Evolutionary conservation across 192 early-diverging fungal species (phyloP), one percentile per base, ranked within the genome.

Genomic region (Umbelopsis sp.): DNA sequence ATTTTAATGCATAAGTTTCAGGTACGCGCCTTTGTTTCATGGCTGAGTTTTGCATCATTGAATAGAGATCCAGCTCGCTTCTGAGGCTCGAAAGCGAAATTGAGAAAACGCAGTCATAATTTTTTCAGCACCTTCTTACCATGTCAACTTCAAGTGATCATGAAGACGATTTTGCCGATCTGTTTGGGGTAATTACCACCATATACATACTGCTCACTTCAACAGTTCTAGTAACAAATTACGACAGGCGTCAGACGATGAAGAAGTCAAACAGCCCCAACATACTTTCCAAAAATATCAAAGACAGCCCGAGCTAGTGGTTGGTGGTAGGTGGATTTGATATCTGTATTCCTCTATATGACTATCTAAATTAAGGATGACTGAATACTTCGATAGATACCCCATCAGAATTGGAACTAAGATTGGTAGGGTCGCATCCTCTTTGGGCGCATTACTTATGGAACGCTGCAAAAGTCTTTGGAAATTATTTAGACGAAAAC

Each of bases 361-460:
- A 23, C 20, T 8, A n/a, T 45, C 10, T 33, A 7, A 49, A 13
- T 61, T 15, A 30, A 30, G 0, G 64, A 20, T 37, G 13, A 49
- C 11, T 22, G 22, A 46, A 50, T 8, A 37, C 13, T 3, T 16
- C 25, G 20, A 27, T 3, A 66, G 75, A 76, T 30, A 37, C 53
- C 4, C 73, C 74, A 3, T 37, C 50, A 23, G 73, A 74, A 27
- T 78, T 92, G 41, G 78, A 68, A 46, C 73, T 92, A 27, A 84
- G 85, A 15, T 81, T 92, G 5, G 84, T 93, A 22, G 91, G 91
- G 33, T 81, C 86, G 12, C 92, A 93, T 67, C 90, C 92, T 44
- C 83, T 97, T 1, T 94, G 93, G 94, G 93, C 85, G 16, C 95
- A 97, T 73, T 80, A 89, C 49, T 85, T 97, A 30, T 97, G 95